phyloP scores from a whole-genome alignment of 2,329 filamentous ascomycete species.

The Fusarium brevicatenulatum region DNA sequence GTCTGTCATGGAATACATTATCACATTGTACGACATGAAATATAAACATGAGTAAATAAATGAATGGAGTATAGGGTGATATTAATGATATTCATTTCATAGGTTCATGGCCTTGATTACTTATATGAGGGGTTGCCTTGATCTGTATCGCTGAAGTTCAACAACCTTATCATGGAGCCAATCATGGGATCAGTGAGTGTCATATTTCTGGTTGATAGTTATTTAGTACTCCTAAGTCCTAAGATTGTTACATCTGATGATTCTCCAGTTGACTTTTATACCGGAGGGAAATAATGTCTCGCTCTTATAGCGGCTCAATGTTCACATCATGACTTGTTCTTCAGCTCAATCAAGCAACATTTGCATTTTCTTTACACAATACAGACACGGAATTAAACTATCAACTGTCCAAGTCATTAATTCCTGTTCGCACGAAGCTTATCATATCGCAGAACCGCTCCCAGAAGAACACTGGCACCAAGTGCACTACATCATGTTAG shows the following conservation, averaged over 20 bases:
- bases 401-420: accelerated
- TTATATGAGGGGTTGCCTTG: not conserved
- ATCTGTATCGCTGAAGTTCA: accelerated
- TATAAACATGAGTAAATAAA: accelerated
- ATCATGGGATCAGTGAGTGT: not conserved
- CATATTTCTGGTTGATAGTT: too few species aligned
- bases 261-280: too few species aligned
- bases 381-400: accelerated
- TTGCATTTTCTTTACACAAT: too few species aligned
- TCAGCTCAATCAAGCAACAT: accelerated
- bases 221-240: too few species aligned
- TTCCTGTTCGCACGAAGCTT: not conserved
- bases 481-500: not conserved
- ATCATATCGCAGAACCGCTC: conserved; percentile 3
- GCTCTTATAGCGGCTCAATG: too few species aligned
- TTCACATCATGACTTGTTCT: not conserved
- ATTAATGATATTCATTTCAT: accelerated
- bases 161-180: not conserved
- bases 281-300: too few species aligned
- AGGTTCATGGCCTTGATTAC: too few species aligned
- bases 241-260: too few species aligned
- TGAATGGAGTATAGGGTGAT: accelerated
- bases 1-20: not conserved
- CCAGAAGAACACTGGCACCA: conserved; percentile 1
- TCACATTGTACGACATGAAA: accelerated